Evolutionary conservation across 768 basidiomycete species (phyloP).

Genomic region (Boletus bicolor): DNA sequence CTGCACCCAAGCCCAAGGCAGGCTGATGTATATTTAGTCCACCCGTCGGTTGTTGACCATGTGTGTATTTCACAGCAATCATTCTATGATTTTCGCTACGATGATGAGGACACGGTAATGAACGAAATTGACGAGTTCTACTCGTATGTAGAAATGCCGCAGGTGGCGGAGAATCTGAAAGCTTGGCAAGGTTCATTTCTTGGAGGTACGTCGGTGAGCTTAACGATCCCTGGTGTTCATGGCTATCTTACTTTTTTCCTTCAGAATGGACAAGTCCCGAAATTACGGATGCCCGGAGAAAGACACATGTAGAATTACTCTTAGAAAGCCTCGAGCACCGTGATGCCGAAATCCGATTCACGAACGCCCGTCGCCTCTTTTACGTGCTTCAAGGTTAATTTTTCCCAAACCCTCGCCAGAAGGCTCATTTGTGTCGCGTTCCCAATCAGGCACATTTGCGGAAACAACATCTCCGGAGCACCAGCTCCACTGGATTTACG

Average conservation of each 20-base stretch:
- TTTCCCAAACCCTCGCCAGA: neutral
- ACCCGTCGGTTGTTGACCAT: slow-evolving; percentile 17
- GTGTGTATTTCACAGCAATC: slow-evolving; percentile 56
- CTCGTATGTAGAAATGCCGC: slow-evolving; percentile 92
- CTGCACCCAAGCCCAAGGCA: slow-evolving; percentile 75
- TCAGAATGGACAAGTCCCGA: slow-evolving; percentile 74
- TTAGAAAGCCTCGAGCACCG: slow-evolving; percentile 87
- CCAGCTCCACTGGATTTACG: slow-evolving; percentile 93
- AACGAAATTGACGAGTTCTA: slow-evolving; percentile 98
- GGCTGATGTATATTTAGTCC: slow-evolving; percentile 18
- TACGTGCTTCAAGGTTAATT: slow-evolving; percentile 86
- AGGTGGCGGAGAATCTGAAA: slow-evolving; percentile 81
- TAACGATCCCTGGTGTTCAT: neutral
- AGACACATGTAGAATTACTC: slow-evolving; percentile 71
- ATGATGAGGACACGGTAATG: slow-evolving; percentile 94
- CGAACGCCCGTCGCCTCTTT: slow-evolving; percentile 80
- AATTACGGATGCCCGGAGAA: slow-evolving; percentile 56
- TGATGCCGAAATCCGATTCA: slow-evolving; percentile 79
- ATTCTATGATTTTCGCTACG: slow-evolving; percentile 89
- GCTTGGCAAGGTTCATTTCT: slow-evolving; percentile 85
- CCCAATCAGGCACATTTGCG: slow-evolving; percentile 71
- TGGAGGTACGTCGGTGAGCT: slow-evolving; percentile 50
- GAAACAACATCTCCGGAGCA: slow-evolving; percentile 91
- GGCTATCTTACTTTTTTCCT: neutral
- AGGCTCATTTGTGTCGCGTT: slow-evolving; percentile 10